Conservation (phyloP, 257 asterid species). For the Rauvolfia tetraphylla region DNA sequence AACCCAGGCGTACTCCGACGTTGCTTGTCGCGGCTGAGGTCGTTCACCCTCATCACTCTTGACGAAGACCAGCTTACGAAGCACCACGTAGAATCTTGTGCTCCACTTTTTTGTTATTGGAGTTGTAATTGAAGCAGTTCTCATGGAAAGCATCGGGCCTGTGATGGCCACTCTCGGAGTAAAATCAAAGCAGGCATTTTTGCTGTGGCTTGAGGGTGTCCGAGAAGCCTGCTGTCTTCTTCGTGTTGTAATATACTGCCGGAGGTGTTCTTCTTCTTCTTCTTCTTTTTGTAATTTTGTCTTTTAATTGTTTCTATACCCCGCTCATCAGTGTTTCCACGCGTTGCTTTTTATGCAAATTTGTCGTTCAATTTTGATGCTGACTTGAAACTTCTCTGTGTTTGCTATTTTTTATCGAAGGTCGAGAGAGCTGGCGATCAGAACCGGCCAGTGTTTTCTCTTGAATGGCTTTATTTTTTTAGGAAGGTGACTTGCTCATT, state of each 20-base stretch:
- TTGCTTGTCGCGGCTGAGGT: constrained; percentile 1
- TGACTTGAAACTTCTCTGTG: not conserved
- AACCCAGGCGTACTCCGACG: not conserved
- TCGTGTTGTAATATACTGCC: constrained; percentile 72
- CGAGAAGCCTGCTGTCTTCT: constrained; percentile 93
- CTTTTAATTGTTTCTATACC: not conserved
- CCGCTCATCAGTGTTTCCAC: not conserved
- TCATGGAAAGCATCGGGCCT: constrained; percentile 25
- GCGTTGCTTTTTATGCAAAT: not conserved
- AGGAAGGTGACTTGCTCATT: constrained; percentile 59
- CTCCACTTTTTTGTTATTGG: not conserved
- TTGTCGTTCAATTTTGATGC: not conserved
- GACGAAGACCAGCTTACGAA: not conserved
- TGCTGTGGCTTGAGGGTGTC: constrained; percentile 80
- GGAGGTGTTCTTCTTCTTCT: constrained; percentile 57
- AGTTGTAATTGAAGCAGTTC: not conserved
- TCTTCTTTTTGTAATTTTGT: not conserved
- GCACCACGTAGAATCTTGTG: not conserved
- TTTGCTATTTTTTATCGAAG: constrained; percentile 28
- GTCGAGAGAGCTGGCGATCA: constrained; percentile 81
- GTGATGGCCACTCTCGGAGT: constrained; percentile 26
- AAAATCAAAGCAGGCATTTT: constrained; percentile 56
- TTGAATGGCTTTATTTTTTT: constrained; percentile 86
- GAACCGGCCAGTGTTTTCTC: constrained; percentile 91
- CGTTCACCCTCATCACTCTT: not conserved